Evolutionary conservation across 148 eudicot species (phyloP).

Genomic region (Rhododendron williamsianum): DNA sequence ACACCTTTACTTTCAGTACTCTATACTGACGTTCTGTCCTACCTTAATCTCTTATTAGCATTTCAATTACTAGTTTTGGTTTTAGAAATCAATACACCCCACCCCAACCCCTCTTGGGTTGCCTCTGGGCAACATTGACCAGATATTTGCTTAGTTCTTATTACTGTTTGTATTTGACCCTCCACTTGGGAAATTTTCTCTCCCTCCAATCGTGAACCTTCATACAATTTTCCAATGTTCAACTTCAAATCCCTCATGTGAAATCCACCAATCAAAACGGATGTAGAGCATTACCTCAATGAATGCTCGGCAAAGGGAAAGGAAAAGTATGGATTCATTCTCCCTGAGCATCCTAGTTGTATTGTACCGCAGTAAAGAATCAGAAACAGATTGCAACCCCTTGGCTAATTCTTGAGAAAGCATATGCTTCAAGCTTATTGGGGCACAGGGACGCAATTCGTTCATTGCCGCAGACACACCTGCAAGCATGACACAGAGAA

Average conservation of each 20-base stretch:
- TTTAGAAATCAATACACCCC: not conserved
- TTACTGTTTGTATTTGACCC: not conserved
- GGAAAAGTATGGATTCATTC: conserved; percentile 82
- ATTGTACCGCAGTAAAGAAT: conserved; percentile 75
- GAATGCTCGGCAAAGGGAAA: conserved; percentile 88
- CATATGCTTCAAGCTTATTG: conserved; percentile 80
- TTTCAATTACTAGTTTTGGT: not conserved
- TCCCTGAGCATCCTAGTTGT: conserved; percentile 76
- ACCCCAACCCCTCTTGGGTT: not conserved
- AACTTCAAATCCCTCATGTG: not conserved
- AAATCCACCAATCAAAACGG: not conserved
- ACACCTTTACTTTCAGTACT: not conserved
- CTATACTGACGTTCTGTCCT: not conserved
- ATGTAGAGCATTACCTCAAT: conserved; percentile 49
- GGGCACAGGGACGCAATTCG: conserved; percentile 95
- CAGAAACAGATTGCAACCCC: conserved; percentile 83
- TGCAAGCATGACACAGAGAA: conserved; percentile 18
- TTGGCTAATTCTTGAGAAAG: conserved; percentile 86
- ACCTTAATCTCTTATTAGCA: not conserved
- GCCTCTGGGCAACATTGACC: not conserved
- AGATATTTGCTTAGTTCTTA: not conserved
- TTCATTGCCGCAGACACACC: conserved; percentile 97
- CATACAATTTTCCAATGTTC: not conserved
- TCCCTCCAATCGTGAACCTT: not conserved
- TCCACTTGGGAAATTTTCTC: not conserved